Evolutionary conservation across 805 yeast genomes (phyloP), one percentile per base, ranked within the genome.

Genomic region (Grigorovia yakushimaensis): DNA sequence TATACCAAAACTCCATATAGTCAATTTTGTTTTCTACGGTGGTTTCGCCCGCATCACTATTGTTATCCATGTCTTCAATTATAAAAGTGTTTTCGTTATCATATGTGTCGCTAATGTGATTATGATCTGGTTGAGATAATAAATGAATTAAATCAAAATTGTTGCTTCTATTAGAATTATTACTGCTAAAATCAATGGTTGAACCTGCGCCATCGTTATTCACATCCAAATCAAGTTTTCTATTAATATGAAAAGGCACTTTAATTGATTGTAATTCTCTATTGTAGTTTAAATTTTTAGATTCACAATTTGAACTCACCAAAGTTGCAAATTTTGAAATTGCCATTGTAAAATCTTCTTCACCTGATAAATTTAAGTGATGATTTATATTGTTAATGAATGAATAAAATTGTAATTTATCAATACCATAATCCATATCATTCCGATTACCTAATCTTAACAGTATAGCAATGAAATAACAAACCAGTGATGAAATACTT

Each of bases 401-500:
- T 0, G 64, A 54, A 47, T 60, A 53, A 48, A 55, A 63, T 42
- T 61, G 63, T 43, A 65, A 49, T 20, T 57, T 62, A 21, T 49
- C 40, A n/a, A 55, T 39, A 36, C 49, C 45, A n/a, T 44, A 27
- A 15, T 47, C 42, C 2, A 43, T 38, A 2, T 39, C 43, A 24
- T 51, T 51, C 27, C 52, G 54, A 1, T 60, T 57, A 21, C 54
- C 69, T 41, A 61, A 69, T 67, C 81, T 79, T n/a, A 78, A 72
- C 5, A 81, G 42, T 1, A 79, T 71, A 0, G 95, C 89, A 41
- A 80, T 51, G 33, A 27, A 27, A 7, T 27, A 27, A 7, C 33
- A 27, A 27, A 27, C 33, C 33, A 27, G 13, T 27, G 33, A 27
- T 27, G 33, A 27, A 27, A 27, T 10, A 10, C 15, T 27, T 27